Evolutionary conservation across 345 rosid species (phyloP).

Genomic region (Rhodamnia argentea): DNA sequence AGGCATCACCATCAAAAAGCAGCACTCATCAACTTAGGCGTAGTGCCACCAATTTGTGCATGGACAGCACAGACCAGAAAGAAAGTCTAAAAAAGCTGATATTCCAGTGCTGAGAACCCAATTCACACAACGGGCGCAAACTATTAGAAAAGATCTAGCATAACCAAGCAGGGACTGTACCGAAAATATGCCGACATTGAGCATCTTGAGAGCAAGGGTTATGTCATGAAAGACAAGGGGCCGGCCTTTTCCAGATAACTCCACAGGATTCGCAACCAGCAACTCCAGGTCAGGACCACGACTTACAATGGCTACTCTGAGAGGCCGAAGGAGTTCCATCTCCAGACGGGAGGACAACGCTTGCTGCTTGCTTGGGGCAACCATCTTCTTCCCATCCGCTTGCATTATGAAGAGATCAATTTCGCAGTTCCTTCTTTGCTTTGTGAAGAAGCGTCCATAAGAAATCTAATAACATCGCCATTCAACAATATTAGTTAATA

Average conservation of each 20-base stretch:
- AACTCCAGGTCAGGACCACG: constrained; percentile 94
- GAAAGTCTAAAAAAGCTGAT: background rate
- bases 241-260: constrained; percentile 86
- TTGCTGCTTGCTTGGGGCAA: constrained; percentile 71
- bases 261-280: constrained; percentile 86
- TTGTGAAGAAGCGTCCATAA: constrained; percentile 67
- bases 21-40: background rate
- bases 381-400: constrained; percentile 78
- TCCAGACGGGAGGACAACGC: constrained; percentile 49
- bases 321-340: constrained; percentile 69
- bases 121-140: background rate
- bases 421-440: constrained; percentile 56
- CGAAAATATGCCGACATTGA: constrained; percentile 69
- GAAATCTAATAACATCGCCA: constrained; percentile 46
- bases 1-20: background rate
- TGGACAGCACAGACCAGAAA: background rate
- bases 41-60: background rate
- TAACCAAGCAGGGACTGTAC: constrained; percentile 20
- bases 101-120: background rate
- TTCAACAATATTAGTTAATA: background rate
- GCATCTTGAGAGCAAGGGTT: constrained; percentile 76
- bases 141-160: background rate
- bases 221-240: constrained; percentile 90
- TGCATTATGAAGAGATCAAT: constrained; percentile 84
- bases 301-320: constrained; percentile 64